Evolutionary conservation across 2,329 filamentous ascomycete genomes (phyloP).

Genomic region (Thelonectria discophora): DNA sequence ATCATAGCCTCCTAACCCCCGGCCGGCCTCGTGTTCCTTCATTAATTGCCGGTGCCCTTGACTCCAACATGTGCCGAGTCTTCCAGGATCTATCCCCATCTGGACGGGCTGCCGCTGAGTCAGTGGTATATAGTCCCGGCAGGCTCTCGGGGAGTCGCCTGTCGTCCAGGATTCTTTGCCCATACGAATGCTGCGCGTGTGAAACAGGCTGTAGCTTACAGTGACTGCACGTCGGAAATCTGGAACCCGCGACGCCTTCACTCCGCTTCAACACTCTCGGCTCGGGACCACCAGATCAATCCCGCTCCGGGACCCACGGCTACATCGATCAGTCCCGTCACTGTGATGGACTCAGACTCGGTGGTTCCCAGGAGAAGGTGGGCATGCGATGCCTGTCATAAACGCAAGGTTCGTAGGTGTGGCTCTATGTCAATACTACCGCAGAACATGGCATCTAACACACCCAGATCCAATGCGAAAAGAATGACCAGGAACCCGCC

Average conservation of each 20-base stretch:
- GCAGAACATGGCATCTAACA: background rate
- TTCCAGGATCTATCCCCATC: background rate
- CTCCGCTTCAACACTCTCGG: too few species aligned
- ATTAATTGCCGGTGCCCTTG: background rate
- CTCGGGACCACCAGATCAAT: background rate
- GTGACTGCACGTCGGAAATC: background rate
- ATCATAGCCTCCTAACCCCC: too few species aligned
- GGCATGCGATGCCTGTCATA: slow-evolving; percentile 10
- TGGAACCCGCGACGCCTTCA: background rate
- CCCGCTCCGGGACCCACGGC: background rate
- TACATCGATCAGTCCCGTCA: too few species aligned
- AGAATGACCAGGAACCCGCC: background rate
- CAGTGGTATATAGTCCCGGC: background rate
- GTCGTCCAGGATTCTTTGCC: background rate
- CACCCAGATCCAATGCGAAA: background rate
- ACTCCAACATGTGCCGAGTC: background rate
- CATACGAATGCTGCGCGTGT: background rate
- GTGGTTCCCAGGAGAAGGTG: background rate
- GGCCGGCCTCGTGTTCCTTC: background rate
- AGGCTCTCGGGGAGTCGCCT: background rate
- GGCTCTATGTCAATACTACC: background rate
- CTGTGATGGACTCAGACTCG: background rate
- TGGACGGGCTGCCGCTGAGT: slow-evolving; percentile 2
- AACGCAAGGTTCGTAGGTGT: slow-evolving; percentile 1
- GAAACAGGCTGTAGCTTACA: background rate